Base-by-base conservation (phyloP, 148 eudicot genomes). In the Heliosperma pusillum region DNA sequence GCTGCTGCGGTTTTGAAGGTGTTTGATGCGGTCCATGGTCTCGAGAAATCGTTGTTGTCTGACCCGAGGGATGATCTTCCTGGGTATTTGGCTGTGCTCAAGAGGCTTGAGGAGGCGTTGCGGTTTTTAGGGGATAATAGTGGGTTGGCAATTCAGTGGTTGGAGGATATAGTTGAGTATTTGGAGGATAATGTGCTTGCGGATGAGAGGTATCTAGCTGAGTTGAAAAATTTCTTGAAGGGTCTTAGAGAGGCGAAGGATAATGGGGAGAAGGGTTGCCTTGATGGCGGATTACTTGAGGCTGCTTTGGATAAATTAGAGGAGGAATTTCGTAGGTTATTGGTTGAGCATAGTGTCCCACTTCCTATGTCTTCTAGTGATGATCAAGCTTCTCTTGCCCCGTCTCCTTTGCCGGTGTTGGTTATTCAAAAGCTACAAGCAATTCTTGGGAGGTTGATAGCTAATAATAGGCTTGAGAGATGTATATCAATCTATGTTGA, bases 81-180 rank as follows among this genome's bases (percentile, higher is more conserved):
- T 1, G 96, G 96, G 66, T 91, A 91, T 40, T 80, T 91, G 40
- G 83, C 91, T 4, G 92, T 91, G 33, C 86, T 91, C 11, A 89
- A 91, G 77, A 83, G 91, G 27, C 91, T 91, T 2, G 86, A 89
- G 73, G 96, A 91, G 82, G 96, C 96, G 0, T 76, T 89, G 78
- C 75, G 81, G 79, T 91, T 91, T 79, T 70, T 91, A 26, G 88
- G 86, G 52, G 89, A 89, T 74, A 91, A 91, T 76, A 87, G 93
- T 83, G 96, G 91, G 77, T 83, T 91, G 82, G 96, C 96, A 10
- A 86, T 91, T 79, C 93, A 91, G 50, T 91, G 96, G 96, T 82
- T 91, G 85, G 93, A 85, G 71, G 96, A 91, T 81, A 91, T 91
- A 58, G 93, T 91, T 15, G 93, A 91, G 79, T 91, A 89, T 80